phyloP scores from a whole-genome alignment of 2,329 filamentous ascomycete species.

The Nothophaeocryptopus gaeumannii region DNA sequence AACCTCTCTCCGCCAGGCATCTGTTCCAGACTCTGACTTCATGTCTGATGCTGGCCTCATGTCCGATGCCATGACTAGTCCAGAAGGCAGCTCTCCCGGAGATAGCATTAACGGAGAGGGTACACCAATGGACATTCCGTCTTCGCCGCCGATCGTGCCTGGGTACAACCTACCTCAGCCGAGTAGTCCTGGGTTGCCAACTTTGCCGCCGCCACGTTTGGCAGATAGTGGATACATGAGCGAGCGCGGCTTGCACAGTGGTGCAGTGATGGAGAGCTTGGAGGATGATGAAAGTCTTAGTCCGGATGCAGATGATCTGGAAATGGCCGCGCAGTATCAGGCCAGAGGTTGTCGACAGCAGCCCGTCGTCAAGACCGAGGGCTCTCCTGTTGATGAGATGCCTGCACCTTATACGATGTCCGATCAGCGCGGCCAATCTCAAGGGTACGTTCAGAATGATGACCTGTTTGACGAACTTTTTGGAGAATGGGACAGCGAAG shows the following conservation, averaged over 20 bases:
- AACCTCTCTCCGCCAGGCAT: constrained; percentile 32
- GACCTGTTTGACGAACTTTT: constrained; percentile 18
- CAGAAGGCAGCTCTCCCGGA: constrained; percentile 50
- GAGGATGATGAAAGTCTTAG: constrained; percentile 51
- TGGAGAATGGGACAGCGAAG: constrained; percentile 10
- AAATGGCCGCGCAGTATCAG: constrained; percentile 36
- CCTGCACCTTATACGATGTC: constrained; percentile 12
- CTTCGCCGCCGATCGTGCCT: constrained; percentile 81
- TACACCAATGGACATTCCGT: constrained; percentile 79
- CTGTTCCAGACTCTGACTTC: constrained; percentile 31
- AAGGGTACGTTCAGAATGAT: constrained; percentile 31
- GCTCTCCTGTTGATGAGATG: constrained; percentile 17
- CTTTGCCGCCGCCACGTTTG: constrained; percentile 39
- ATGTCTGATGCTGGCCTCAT: constrained; percentile 32
- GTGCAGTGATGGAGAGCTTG: constrained; percentile 66
- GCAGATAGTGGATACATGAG: constrained; percentile 78
- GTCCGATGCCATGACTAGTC: constrained; percentile 46
- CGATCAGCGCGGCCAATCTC: constrained; percentile 10
- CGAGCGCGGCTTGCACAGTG: constrained; percentile 43
- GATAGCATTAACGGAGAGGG: constrained; percentile 47
- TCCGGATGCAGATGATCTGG: constrained; percentile 38
- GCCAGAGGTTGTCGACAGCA: constrained; percentile 22
- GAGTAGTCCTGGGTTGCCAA: constrained; percentile 72
- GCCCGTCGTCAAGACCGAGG: constrained; percentile 30
- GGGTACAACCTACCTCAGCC: constrained; percentile 46